A percentile compares a stretch with the other conserved stretches of the same genome.
Evolutionary conservation across 2,329 filamentous ascomycete species (phyloP).

Genomic region (Lecanicillium sp.): DNA sequence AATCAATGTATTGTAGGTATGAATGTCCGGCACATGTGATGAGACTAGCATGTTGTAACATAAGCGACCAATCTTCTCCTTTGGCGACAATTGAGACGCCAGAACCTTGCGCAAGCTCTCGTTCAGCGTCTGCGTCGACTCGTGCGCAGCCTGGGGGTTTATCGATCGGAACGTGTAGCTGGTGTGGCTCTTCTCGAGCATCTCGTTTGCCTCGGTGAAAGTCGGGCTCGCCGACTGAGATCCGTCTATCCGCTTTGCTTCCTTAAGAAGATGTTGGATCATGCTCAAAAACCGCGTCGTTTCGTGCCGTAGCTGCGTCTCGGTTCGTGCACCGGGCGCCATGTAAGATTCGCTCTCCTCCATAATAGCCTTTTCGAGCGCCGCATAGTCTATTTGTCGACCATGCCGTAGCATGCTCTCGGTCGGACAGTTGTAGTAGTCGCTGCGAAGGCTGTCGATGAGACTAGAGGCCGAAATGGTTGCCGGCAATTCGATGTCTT

Average conservation of each 20-base stretch:
- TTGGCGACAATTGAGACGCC: slow-evolving; percentile 21
- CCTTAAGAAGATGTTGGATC: slow-evolving; percentile 25
- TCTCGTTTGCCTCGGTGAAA: slow-evolving; percentile 24
- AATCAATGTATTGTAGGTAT: slow-evolving; percentile 67
- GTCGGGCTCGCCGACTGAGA: slow-evolving; percentile 21
- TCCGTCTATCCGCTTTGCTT: slow-evolving; percentile 21
- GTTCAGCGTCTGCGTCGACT: slow-evolving; percentile 26
- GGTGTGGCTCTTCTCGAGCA: slow-evolving; percentile 17
- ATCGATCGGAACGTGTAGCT: slow-evolving; percentile 25
- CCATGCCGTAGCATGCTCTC: slow-evolving; percentile 18
- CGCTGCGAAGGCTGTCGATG: slow-evolving; percentile 22
- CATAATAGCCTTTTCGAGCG: slow-evolving; percentile 24
- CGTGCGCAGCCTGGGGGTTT: slow-evolving; percentile 21
- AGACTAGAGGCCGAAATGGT: slow-evolving; percentile 23
- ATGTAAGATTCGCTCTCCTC: slow-evolving; percentile 23
- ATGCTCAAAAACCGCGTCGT: slow-evolving; percentile 22
- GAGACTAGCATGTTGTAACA: slow-evolving; percentile 63
- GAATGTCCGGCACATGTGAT: slow-evolving; percentile 54
- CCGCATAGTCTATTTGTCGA: slow-evolving; percentile 24
- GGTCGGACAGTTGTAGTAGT: slow-evolving; percentile 25
- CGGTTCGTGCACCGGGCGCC: slow-evolving; percentile 18
- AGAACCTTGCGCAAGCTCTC: slow-evolving; percentile 25
- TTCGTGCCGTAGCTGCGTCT: slow-evolving; percentile 24
- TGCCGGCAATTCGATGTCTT: slow-evolving; percentile 28
- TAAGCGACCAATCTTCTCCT: slow-evolving; percentile 35